These are phyloP conservation scores for Puccinia polysora DNA, from an alignment of 1,284 basidiomycete genomes.

Conservation along the genomic window DNA sequence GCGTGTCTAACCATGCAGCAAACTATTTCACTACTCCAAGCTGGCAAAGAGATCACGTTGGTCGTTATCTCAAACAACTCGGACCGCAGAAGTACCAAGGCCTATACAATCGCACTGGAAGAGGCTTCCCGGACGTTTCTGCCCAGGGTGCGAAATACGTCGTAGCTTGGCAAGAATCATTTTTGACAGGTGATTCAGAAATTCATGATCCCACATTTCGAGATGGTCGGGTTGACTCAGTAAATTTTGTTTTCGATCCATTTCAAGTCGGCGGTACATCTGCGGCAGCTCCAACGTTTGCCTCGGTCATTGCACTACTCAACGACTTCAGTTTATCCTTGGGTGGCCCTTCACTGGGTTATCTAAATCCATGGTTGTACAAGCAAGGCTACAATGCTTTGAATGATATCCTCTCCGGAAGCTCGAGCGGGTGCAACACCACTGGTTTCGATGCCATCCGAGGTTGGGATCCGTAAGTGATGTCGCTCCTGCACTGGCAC, in stretches of 20 bases:
- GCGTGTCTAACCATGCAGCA: slow-evolving; percentile 6
- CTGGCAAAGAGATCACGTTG: slow-evolving; percentile 48
- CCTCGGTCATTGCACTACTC: slow-evolving; percentile 59
- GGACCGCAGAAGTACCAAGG: slow-evolving; percentile 46
- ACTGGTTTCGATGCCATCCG: slow-evolving; percentile 14
- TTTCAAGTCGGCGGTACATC: slow-evolving; percentile 58
- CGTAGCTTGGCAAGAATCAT: slow-evolving; percentile 33
- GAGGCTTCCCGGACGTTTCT: slow-evolving; percentile 51
- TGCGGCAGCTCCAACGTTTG: slow-evolving; percentile 59
- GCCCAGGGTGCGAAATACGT: slow-evolving; percentile 49
- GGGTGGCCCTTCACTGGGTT: slow-evolving; percentile 57
- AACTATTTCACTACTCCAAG: slow-evolving; percentile 48
- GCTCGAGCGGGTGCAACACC: slow-evolving; percentile 49
- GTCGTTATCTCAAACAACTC: slow-evolving; percentile 48
- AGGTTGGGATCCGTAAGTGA: slow-evolving; percentile 29
- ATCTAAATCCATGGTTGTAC: slow-evolving; percentile 59
- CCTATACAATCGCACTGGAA: slow-evolving; percentile 49
- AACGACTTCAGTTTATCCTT: slow-evolving; percentile 58
- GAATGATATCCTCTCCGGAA: slow-evolving; percentile 57
- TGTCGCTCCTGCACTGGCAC: not conserved
- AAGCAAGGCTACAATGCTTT: slow-evolving; percentile 52
- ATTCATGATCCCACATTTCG: not conserved
- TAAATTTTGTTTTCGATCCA: slow-evolving; percentile 43
- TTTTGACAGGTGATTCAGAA: slow-evolving; percentile 3
- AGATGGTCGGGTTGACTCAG: not conserved